phyloP scores from a whole-genome alignment of 1,284 basidiomycete genomes.

The Fomitopsis pinicola region DNA sequence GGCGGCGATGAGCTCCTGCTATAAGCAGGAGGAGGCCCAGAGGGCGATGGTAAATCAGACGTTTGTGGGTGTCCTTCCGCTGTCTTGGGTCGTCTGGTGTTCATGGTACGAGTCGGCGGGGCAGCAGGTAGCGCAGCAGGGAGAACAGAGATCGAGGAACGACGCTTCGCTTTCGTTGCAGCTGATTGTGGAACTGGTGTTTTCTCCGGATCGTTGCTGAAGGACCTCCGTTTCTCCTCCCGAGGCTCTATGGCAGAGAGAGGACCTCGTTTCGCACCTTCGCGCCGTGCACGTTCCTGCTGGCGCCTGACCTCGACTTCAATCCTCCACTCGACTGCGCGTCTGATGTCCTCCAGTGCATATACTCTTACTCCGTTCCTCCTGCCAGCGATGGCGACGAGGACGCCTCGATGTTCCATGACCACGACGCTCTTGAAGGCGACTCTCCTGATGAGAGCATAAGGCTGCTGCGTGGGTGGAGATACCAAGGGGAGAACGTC shows the following conservation, averaged over 20 bases:
- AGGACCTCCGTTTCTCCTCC: slow-evolving; percentile 19
- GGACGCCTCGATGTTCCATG: slow-evolving; percentile 82
- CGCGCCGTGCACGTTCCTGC: slow-evolving; percentile 59
- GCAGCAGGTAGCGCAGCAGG: slow-evolving; percentile 11
- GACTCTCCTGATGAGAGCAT: slow-evolving; percentile 73
- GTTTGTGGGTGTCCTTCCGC: slow-evolving; percentile 16
- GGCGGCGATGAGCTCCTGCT: slow-evolving; percentile 26
- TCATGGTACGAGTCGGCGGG: slow-evolving; percentile 15
- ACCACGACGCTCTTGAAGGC: slow-evolving; percentile 81
- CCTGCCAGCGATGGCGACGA: slow-evolving; percentile 79
- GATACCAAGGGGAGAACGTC: slow-evolving; percentile 72
- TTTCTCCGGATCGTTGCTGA: slow-evolving; percentile 40
- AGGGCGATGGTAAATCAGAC: slow-evolving; percentile 29
- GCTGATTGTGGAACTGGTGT: slow-evolving; percentile 12
- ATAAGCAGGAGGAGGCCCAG: slow-evolving; percentile 56
- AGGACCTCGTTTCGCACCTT: slow-evolving; percentile 51
- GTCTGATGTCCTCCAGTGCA: slow-evolving; percentile 77
- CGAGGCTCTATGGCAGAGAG: slow-evolving; percentile 16
- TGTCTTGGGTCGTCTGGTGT: slow-evolving; percentile 18
- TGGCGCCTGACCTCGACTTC: slow-evolving; percentile 75
- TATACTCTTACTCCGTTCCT: slow-evolving; percentile 81
- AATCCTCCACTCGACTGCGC: slow-evolving; percentile 79
- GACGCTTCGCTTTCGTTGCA: slow-evolving; percentile 18
- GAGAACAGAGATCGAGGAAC: slow-evolving; percentile 21
- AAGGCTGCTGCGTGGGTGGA: slow-evolving; percentile 70